Percentiles rank a stretch among this genome's conserved stretches.
These are phyloP conservation scores for Talinum fruticosum DNA, from an alignment of 148 eudicot genomes.

Conservation along the genomic window DNA sequence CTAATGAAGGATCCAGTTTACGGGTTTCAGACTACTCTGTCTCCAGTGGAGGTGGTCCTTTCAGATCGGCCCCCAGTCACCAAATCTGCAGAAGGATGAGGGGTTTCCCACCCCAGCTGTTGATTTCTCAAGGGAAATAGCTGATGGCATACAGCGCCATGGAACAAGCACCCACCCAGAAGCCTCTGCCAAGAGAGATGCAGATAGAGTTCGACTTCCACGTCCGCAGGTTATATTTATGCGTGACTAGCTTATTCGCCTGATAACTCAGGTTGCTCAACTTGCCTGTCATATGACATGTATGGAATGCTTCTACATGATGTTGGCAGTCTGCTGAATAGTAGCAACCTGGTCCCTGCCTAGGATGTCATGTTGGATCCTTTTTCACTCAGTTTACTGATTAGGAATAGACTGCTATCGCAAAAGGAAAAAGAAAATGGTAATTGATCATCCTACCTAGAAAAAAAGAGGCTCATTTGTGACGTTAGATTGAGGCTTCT, in stretches of 20 bases:
- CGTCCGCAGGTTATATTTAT: constrained; percentile 51
- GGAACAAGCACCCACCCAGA: constrained; percentile 29
- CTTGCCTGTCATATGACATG: not conserved
- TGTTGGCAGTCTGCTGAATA: not conserved
- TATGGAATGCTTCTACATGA: not conserved
- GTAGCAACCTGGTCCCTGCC: not conserved
- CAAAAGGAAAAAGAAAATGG: not conserved
- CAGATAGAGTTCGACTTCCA: constrained; percentile 30
- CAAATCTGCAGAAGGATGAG: constrained; percentile 50
- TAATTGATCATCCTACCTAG: too few relatives aligned
- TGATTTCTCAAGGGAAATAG: constrained; percentile 40
- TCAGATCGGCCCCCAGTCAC: constrained; percentile 63
- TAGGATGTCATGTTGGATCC: not conserved
- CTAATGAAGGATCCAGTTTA: constrained; percentile 58
- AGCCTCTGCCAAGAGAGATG: constrained; percentile 30
- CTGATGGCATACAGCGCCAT: constrained; percentile 28
- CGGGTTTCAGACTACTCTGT: constrained; percentile 70
- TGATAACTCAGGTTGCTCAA: not conserved
- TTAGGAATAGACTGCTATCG: not conserved
- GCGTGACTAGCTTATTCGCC: constrained; percentile 8
- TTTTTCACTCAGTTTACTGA: not conserved
- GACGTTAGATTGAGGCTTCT: not conserved
- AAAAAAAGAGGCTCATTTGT: not conserved
- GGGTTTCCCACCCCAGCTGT: constrained; percentile 53
- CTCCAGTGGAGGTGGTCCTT: constrained; percentile 66